Evolutionary conservation across 2,329 filamentous ascomycete species (phyloP).

Genomic region (Sporothrix brasiliensis): DNA sequence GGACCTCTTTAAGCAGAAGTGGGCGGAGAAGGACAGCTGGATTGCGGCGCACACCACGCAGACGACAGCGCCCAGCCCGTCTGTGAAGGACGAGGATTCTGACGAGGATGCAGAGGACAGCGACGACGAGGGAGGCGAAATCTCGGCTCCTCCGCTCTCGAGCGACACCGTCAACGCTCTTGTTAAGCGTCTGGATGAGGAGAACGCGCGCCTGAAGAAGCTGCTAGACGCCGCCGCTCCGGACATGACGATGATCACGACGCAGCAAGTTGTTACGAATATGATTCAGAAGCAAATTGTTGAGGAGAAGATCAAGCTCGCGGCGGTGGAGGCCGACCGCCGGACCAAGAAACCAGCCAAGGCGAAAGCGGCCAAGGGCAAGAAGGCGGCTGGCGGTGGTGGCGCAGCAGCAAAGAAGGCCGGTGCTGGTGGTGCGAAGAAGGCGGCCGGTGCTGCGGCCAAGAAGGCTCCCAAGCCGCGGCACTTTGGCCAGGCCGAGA

Average conservation of each 20-base stretch:
- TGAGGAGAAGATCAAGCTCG: constrained; percentile 68
- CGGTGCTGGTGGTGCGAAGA: constrained; percentile 43
- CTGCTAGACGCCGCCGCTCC: constrained; percentile 55
- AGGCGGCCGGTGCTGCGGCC: constrained; percentile 36
- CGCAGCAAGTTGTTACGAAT: constrained; percentile 64
- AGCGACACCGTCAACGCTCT: constrained; percentile 57
- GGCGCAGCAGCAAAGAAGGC: constrained; percentile 35
- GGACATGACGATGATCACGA: constrained; percentile 56
- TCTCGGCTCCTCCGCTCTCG: constrained; percentile 47
- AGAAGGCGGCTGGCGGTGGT: constrained; percentile 42
- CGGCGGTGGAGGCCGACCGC: constrained; percentile 58
- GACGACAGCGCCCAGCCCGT: constrained; percentile 25
- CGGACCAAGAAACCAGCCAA: constrained; percentile 58
- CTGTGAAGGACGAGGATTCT: constrained; percentile 67
- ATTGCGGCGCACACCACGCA: constrained; percentile 64
- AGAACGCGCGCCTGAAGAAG: constrained; percentile 61
- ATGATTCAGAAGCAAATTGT: constrained; percentile 73
- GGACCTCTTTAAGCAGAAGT: constrained; percentile 72
- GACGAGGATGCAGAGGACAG: constrained; percentile 73
- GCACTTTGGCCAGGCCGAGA: constrained; percentile 76
- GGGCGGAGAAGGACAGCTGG: constrained; percentile 79
- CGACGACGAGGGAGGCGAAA: constrained; percentile 62
- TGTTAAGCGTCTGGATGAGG: constrained; percentile 56
- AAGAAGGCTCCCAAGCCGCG: constrained; percentile 59
- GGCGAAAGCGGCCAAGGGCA: constrained; percentile 60